Conservation (phyloP, 345 rosid genomes). For the Pistacia atlantica region DNA sequence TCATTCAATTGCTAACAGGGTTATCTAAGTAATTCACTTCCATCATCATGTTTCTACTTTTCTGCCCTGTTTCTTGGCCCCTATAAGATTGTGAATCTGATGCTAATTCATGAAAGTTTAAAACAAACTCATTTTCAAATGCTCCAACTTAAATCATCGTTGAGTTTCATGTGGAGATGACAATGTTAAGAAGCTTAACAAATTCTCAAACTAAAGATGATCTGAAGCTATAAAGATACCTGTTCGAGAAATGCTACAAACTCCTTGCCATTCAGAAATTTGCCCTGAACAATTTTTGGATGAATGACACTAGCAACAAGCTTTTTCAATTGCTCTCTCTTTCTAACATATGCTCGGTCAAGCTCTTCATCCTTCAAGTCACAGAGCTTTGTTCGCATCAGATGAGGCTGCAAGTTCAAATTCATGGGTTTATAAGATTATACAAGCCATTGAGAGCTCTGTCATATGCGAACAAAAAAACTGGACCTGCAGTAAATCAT, state of each 20-base stretch:
- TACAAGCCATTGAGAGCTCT: slow-evolving; percentile 22
- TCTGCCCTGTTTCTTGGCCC: neutral
- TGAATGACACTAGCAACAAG: slow-evolving; percentile 75
- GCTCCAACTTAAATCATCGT: neutral
- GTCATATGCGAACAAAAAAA: neutral
- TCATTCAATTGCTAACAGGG: neutral
- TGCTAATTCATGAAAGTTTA: neutral
- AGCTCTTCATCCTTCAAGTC: slow-evolving; percentile 93
- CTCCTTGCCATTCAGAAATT: slow-evolving; percentile 81
- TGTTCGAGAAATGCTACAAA: slow-evolving; percentile 89
- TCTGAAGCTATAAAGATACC: slow-evolving; percentile 44
- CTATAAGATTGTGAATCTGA: neutral
- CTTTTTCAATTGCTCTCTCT: slow-evolving; percentile 77
- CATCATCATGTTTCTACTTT: neutral
- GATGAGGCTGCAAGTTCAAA: slow-evolving; percentile 71
- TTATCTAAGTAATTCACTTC: neutral
- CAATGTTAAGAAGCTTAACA: neutral
- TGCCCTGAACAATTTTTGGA: slow-evolving; percentile 97
- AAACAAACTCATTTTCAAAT: slow-evolving; percentile 3
- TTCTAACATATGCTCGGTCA: slow-evolving; percentile 78
- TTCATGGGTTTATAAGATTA: slow-evolving; percentile 30
- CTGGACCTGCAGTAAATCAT: neutral
- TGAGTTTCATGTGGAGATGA: neutral
- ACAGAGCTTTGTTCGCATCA: slow-evolving; percentile 94
- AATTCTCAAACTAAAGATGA: neutral